phyloP scores from a whole-genome alignment of 306 rosid species.

The Erythrophleum fordii region DNA sequence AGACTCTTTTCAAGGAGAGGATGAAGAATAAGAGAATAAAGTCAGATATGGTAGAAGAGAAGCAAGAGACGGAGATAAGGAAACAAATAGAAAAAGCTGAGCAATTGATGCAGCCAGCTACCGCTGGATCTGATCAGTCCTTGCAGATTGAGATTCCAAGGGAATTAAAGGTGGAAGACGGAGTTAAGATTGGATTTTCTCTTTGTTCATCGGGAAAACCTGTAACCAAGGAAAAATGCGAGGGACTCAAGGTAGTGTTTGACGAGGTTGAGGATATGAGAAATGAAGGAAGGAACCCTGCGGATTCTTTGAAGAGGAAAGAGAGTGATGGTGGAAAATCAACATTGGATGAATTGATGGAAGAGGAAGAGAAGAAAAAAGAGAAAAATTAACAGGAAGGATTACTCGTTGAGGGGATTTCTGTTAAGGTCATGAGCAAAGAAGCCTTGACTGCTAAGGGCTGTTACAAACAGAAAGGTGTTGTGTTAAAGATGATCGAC shows the following conservation, averaged over 20 bases:
- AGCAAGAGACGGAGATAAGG: conserved; percentile 83
- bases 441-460: conserved; percentile 82
- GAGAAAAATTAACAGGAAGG: conserved; percentile 85
- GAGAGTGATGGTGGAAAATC: conserved; percentile 55
- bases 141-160: conserved; percentile 41
- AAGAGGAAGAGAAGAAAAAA: conserved; percentile 85
- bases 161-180: conserved; percentile 68
- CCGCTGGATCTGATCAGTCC: conserved; percentile 45
- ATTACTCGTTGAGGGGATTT: conserved; percentile 86
- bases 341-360: conserved; percentile 76
- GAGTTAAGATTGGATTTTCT: conserved; percentile 74
- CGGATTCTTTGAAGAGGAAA: conserved; percentile 44
- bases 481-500: conserved; percentile 77
- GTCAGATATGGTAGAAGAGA: conserved; percentile 82
- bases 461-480: conserved; percentile 86
- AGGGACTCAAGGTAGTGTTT: conserved; percentile 54
- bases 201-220: conserved; percentile 60
- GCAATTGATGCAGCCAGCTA: conserved; percentile 48
- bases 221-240: conserved; percentile 50
- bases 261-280: conserved; percentile 69
- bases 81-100: conserved; percentile 85
- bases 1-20: conserved; percentile 81
- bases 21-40: conserved; percentile 72
- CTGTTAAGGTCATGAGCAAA: conserved; percentile 94
- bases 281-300: conserved; percentile 40